Percentiles rank a stretch among this genome's conserved stretches.
Conservation (phyloP, 306 rosid species). For the Acacia confusa region DNA sequence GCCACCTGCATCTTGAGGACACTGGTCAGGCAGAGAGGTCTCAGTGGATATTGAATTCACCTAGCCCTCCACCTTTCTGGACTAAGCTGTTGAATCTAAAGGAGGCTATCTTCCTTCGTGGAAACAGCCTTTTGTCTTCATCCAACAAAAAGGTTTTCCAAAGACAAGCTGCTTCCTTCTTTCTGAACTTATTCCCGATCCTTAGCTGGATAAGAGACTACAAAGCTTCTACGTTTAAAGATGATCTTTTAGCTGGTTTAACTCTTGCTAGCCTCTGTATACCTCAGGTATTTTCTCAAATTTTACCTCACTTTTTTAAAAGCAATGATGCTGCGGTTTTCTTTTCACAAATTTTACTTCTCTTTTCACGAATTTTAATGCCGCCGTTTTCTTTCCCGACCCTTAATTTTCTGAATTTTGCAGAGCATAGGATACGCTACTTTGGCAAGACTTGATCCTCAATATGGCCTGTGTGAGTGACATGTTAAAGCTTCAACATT, state of each 20-base stretch:
- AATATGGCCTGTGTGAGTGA: slow-evolving; percentile 82
- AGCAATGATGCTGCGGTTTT: background rate
- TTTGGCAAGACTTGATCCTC: slow-evolving; percentile 86
- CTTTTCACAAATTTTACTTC: background rate
- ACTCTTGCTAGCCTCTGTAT: slow-evolving; percentile 92
- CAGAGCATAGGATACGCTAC: slow-evolving; percentile 96
- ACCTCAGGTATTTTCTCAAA: slow-evolving; percentile 61
- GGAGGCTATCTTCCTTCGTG: slow-evolving; percentile 26
- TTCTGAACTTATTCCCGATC: slow-evolving; percentile 61
- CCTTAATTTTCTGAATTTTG: slow-evolving; percentile 18
- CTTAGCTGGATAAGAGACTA: slow-evolving; percentile 64
- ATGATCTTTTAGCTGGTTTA: slow-evolving; percentile 76
- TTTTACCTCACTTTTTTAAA: background rate
- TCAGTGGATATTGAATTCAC: slow-evolving; percentile 59
- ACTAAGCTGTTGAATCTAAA: slow-evolving; percentile 43
- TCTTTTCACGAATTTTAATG: no score
- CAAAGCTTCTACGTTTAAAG: slow-evolving; percentile 60
- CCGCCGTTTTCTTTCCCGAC: background rate
- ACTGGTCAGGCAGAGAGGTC: slow-evolving; percentile 37
- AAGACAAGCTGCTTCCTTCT: slow-evolving; percentile 31
- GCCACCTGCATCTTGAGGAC: slow-evolving; percentile 30
- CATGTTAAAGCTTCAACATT: no score
- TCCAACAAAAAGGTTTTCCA: slow-evolving; percentile 26
- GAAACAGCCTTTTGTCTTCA: slow-evolving; percentile 30
- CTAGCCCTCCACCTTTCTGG: slow-evolving; percentile 62